Evolutionary conservation across 1,139 yeast species (phyloP), one percentile per base, ranked within the genome.

Genomic region (Suhomyces bokatorum): DNA sequence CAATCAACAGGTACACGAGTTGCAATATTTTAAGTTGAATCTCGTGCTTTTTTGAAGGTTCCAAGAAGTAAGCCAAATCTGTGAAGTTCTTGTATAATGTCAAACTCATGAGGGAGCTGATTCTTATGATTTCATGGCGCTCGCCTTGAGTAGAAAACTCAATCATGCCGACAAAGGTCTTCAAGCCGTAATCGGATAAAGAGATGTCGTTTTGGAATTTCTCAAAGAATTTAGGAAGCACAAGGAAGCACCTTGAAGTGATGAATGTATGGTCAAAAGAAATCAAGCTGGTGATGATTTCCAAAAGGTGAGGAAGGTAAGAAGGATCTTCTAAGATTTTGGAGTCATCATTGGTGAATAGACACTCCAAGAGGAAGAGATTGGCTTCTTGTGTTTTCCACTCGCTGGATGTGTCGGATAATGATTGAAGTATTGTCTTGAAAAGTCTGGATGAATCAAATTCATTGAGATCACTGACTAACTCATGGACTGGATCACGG

Each of bases 181-280:
- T 62, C 6, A 66, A 51, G 0, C 79, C 80, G 47, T 70, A 61
- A 0, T 63, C 47, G 26, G 70, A 64, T 3, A 72, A 58, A 15
- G 74, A 59, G 0, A 77, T 37, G 3, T 48, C 46, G 6, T 57
- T 55, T 43, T 67, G 64, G 52, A 78, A 83, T 54, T 77, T 80
- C 51, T 79, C 81, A 43, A 84, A 63, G 42, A 80, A 72, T 41
- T 73, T 76, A 1, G 93, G 90, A 24, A 83, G 55, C 35, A 78
- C 48, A 28, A 82, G 58, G 33, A 80, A 68, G 3, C 70, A 60
- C 53, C 86, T 67, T 0, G 81, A 62, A 28, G 69, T 62, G 3
- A 81, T 62, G 34, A 78, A 59, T 15, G 52, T 50, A 10, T 44
- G 46, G 10, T 55, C 53, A 35, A 48, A 47, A 6, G 56, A 39